Evolutionary conservation across 2,329 filamentous ascomycete species (phyloP).

Genomic region (Alternaria sp.): DNA sequence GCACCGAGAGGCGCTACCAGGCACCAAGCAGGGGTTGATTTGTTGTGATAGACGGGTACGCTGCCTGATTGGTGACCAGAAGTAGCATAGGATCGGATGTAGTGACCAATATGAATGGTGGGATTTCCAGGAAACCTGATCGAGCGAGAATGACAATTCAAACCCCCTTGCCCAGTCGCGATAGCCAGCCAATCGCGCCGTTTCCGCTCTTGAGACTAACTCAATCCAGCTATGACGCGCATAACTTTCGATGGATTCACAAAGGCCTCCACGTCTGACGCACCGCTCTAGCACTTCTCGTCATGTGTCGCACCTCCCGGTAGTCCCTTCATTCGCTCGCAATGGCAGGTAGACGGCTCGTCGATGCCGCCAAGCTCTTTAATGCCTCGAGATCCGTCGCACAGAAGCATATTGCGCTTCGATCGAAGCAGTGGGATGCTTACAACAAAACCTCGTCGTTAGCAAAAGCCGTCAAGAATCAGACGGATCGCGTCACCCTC

Average conservation of each 20-base stretch:
- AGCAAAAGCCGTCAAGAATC: constrained; percentile 67
- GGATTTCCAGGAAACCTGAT: background rate
- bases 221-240: constrained; percentile 44
- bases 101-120: constrained; percentile 9
- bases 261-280: constrained; percentile 13
- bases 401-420: constrained; percentile 65
- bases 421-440: constrained; percentile 68
- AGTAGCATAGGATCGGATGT: background rate
- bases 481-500: constrained; percentile 68
- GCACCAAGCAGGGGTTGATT: background rate
- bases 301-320: constrained; percentile 26
- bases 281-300: constrained; percentile 11
- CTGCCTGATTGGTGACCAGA: constrained; percentile 5
- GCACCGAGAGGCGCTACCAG: constrained; percentile 5
- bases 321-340: constrained; percentile 29
- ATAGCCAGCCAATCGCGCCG: constrained; percentile 16
- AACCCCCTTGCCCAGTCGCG: background rate
- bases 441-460: constrained; percentile 71
- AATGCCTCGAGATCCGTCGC: constrained; percentile 58
- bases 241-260: constrained; percentile 28
- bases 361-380: constrained; percentile 61
- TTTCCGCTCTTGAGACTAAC: constrained; percentile 23
- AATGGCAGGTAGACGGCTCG: constrained; percentile 62
- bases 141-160: constrained; percentile 5
- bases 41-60: constrained; percentile 1